A percentile compares a stretch with the other conserved stretches of the same genome.
phyloP scores from a whole-genome alignment of 495 filamentous ascomycete genomes.

The Penicillium subrubescens region DNA sequence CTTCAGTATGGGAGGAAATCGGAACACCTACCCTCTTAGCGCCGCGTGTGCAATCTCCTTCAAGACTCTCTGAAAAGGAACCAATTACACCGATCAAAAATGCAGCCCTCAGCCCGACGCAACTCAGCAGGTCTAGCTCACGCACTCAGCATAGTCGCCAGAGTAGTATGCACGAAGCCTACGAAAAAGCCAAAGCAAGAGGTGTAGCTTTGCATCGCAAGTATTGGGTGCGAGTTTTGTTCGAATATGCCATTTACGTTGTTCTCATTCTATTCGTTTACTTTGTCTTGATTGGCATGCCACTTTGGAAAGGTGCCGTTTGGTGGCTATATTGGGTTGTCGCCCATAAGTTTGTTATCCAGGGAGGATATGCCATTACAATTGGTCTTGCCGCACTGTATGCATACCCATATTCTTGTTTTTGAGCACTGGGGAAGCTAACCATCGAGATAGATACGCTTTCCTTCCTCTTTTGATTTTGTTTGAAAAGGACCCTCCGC shows the following conservation, averaged over 20 bases:
- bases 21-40: conserved; percentile 5
- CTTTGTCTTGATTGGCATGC: conserved; percentile 43
- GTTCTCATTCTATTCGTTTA: conserved; percentile 37
- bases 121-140: conserved; percentile 12
- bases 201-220: conserved; percentile 35
- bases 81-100: conserved; percentile 23
- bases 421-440: background rate
- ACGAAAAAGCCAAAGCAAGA: conserved; percentile 31
- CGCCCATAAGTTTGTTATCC: conserved; percentile 36
- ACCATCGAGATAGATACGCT: conserved; percentile 32
- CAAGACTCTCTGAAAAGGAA: conserved; percentile 16
- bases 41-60: background rate
- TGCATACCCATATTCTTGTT: conserved; percentile 2
- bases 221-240: conserved; percentile 35
- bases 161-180: conserved; percentile 23
- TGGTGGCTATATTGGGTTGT: conserved; percentile 46
- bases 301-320: conserved; percentile 45
- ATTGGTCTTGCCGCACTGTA: conserved; percentile 39
- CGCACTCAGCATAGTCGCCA: conserved; percentile 5
- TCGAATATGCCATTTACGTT: conserved; percentile 40
- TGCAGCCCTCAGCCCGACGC: conserved; percentile 10
- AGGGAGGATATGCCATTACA: conserved; percentile 39
- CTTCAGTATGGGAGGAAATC: conserved; percentile 16
- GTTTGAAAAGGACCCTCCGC: conserved; percentile 39
- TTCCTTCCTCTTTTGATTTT: conserved; percentile 40